Evolutionary conservation across 495 filamentous ascomycete genomes (phyloP), one percentile per base, ranked within the genome.

Genomic region (Aspergillus saccharolyticus): DNA sequence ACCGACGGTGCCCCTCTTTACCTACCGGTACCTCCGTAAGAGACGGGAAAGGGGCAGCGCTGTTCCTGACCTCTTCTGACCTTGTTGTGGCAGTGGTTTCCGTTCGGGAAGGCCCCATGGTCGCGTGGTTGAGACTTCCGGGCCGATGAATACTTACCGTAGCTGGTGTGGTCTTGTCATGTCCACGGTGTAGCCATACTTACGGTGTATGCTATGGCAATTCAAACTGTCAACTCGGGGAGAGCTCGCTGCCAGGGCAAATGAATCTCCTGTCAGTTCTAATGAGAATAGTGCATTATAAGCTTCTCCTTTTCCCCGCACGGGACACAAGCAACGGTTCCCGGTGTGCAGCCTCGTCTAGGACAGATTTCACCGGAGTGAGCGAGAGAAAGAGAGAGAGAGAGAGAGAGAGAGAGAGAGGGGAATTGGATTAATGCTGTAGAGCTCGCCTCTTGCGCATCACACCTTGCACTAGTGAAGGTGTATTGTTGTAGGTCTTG

Each of bases 91-190:
- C 45, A 18, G 12, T 53, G 18, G 20, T 53, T 22, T 55, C 51
- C 55, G 46, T 58, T 56, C 55, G 58, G 60, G 47, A 46, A 28
- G 53, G 56, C 58, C 56, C 60, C 56, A 53, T 59, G 47, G 48
- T 59, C 56, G 60, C 60, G 60, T 63, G 60, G 60, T 53, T 53
- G 48, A 55, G 46, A 33, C 55, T 22, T 42, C 53, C 56, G 60
- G 52, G 52, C 56, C 60, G 56, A 28, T 17, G 10, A 24, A n/a
- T n/a, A n/a, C n/a, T n/a, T n/a, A n/a, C n/a, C n/a, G n/a, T 50
- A 50, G 24, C 47, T 16, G 28, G 22, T 7, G 45, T 22, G 21
- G 6, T 21, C 22, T 49, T 28, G 22, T 50, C n/a, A n/a, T n/a
- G n/a, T n/a, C n/a, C n/a, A n/a, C n/a, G n/a, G n/a, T n/a, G n/a